Evolutionary conservation across 1,139 yeast species (phyloP), one percentile per base, ranked within the genome.

Genomic region (Saccharomyces hybrid): DNA sequence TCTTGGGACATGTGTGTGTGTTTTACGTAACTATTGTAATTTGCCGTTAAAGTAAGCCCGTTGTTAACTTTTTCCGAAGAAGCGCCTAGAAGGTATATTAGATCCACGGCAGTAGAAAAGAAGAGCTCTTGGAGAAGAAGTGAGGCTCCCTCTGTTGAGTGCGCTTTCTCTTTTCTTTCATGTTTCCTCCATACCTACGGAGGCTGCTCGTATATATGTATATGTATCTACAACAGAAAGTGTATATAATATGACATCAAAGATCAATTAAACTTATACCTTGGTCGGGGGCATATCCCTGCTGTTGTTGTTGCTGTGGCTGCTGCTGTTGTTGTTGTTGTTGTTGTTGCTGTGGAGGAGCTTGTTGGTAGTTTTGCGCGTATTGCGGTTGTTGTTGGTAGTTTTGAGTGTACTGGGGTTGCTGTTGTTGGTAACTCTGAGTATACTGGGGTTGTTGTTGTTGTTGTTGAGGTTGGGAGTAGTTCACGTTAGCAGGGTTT

Each of bases 211-310:
- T 28, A 38, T 20, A n/a, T 20, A 9, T 11, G 9, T n/a, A 49
- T 16, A 27, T 7, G 16, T 5, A 50, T 25, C 5, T 14, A 26
- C 9, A 16, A 31, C 26, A 25, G 11, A 48, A 20, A 38, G 13
- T 16, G 4, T 38, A 38, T 38, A 38, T 38, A 38, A 4, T 25
- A 38, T 8, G 3, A 13, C 2, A 26, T 52, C 46, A 72, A 20
- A 73, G 57, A 54, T 73, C 76, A 53, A 73, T 73, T 59, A 73
- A 62, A 56, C 73, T 72, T 27, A 66, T 61, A 31, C 68, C 66
- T 56, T 65, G 65, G 50, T 65, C 64, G 20, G 63, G 61, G 6
- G 53, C 20, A 49, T 65, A 60, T 58, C 69, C 67, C 62, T 69
- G 72, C 60, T 66, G 72, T 61, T 68, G 65, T 16, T 50, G 62